These are phyloP conservation scores for Arthrobotrys iridis DNA, from an alignment of 2,329 filamentous ascomycete species.

Conservation along the genomic window DNA sequence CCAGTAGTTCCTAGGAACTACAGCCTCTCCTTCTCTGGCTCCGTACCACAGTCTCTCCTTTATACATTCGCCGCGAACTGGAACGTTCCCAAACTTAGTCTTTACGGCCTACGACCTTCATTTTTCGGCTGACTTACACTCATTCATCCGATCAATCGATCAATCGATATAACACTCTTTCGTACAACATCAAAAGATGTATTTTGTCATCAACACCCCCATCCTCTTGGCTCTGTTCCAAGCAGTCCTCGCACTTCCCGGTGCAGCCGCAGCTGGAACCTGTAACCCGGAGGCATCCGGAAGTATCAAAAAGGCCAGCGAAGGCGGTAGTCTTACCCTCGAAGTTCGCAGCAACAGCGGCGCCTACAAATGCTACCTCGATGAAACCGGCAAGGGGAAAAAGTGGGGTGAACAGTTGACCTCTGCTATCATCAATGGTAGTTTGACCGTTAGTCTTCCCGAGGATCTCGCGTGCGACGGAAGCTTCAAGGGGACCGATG, in stretches of 20 bases:
- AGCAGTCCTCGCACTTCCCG: slow-evolving; percentile 4
- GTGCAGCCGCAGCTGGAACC: neutral
- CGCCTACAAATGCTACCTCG: neutral
- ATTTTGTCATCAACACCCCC: slow-evolving; percentile 9
- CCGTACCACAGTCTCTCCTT: neutral
- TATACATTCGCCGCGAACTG: neutral
- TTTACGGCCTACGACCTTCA: neutral
- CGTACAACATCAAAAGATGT: neutral
- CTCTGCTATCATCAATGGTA: neutral
- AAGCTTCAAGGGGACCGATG: neutral
- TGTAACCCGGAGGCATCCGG: neutral
- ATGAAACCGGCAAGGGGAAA: neutral
- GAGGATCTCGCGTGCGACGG: neutral
- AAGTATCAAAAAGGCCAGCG: neutral
- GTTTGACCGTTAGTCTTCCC: neutral
- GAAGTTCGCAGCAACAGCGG: neutral
- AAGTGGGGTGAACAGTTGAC: neutral
- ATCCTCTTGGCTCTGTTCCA: slow-evolving; percentile 21
- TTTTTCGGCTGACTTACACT: too few relatives aligned
- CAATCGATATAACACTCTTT: neutral
- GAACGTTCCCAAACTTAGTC: neutral
- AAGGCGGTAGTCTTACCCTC: neutral
- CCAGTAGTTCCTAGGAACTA: neutral
- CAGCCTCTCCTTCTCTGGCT: slow-evolving; percentile 3
- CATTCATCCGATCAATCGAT: neutral